Conservation (phyloP, 1,284 basidiomycete species). For the Pseudozyma flocculosa region DNA sequence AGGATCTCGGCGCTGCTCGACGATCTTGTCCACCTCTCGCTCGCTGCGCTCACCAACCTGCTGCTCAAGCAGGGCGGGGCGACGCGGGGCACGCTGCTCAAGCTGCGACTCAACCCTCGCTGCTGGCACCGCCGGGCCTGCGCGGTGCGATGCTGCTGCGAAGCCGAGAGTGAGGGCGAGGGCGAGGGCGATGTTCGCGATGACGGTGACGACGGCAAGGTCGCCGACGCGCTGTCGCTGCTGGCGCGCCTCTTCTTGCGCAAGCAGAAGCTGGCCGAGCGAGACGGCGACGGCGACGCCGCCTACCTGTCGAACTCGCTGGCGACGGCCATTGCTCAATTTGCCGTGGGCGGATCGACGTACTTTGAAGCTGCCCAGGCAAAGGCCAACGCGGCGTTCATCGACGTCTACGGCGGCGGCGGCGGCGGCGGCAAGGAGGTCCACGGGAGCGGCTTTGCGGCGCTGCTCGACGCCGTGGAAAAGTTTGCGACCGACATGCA, state of each 20-base stretch:
- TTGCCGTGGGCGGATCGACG: slow-evolving; percentile 13
- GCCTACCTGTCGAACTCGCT: slow-evolving; percentile 38
- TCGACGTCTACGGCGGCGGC: neutral
- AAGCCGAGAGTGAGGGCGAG: neutral
- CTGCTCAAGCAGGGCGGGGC: slow-evolving; percentile 32
- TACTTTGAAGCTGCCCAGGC: slow-evolving; percentile 4
- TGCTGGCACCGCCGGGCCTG: slow-evolving; percentile 21
- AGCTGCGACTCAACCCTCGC: slow-evolving; percentile 4
- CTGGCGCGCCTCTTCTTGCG: slow-evolving; percentile 23
- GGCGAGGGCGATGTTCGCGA: no score
- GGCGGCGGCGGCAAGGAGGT: neutral
- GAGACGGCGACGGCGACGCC: slow-evolving; percentile 17
- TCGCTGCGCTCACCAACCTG: slow-evolving; percentile 29
- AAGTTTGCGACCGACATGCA: slow-evolving; percentile 17
- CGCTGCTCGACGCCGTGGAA: slow-evolving; percentile 27
- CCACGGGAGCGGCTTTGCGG: slow-evolving; percentile 8
- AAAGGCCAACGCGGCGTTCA: slow-evolving; percentile 10
- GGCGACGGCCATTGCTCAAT: slow-evolving; percentile 31
- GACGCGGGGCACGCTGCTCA: slow-evolving; percentile 10
- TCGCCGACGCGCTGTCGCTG: neutral
- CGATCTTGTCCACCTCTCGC: slow-evolving; percentile 31
- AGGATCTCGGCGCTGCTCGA: slow-evolving; percentile 5
- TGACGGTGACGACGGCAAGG: neutral
- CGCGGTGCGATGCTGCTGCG: slow-evolving; percentile 7
- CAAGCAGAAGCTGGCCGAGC: slow-evolving; percentile 12